Conservation (phyloP, 202 grass and related monocot species). For the Bolboschoenoplectus hybrid region DNA sequence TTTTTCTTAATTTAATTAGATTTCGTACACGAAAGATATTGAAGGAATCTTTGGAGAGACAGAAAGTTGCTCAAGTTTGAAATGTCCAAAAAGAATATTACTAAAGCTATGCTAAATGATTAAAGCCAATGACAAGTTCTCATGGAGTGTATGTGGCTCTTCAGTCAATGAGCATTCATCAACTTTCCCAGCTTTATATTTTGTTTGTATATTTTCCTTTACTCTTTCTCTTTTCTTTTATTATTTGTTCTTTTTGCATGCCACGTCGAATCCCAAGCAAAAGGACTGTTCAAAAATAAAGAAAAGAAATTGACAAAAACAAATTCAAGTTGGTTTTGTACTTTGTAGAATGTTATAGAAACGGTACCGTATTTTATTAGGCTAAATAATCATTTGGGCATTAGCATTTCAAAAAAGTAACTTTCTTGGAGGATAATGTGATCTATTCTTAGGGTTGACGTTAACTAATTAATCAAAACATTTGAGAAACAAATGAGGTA, state of each 20-base stretch:
- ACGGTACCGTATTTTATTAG: not conserved
- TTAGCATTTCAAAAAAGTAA: constrained; percentile 29
- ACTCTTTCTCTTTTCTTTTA: constrained; percentile 32
- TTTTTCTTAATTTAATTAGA: not conserved
- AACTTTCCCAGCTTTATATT: constrained; percentile 27
- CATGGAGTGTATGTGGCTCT: not conserved
- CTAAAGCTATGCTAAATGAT: constrained; percentile 19
- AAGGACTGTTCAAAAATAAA: constrained; percentile 12
- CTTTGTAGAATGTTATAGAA: not conserved
- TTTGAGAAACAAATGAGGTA: not conserved
- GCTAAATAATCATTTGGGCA: constrained; percentile 29
- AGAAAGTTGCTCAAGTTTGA: constrained; percentile 31
- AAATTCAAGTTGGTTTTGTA: constrained; percentile 13
- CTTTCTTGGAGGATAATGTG: not conserved
- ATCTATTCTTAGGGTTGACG: not conserved
- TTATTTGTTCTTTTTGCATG: constrained; percentile 32
- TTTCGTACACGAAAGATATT: not conserved
- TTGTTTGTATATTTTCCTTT: constrained; percentile 22
- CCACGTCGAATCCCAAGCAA: constrained; percentile 15
- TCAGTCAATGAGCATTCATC: constrained; percentile 16
- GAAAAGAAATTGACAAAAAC: not conserved
- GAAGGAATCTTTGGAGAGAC: constrained; percentile 33
- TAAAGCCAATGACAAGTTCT: constrained; percentile 32
- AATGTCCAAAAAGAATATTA: constrained; percentile 9
- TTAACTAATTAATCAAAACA: constrained; percentile 9